Base-by-base conservation (phyloP, 2,329 filamentous ascomycete genomes). In the Ceratocystis papillata region DNA sequence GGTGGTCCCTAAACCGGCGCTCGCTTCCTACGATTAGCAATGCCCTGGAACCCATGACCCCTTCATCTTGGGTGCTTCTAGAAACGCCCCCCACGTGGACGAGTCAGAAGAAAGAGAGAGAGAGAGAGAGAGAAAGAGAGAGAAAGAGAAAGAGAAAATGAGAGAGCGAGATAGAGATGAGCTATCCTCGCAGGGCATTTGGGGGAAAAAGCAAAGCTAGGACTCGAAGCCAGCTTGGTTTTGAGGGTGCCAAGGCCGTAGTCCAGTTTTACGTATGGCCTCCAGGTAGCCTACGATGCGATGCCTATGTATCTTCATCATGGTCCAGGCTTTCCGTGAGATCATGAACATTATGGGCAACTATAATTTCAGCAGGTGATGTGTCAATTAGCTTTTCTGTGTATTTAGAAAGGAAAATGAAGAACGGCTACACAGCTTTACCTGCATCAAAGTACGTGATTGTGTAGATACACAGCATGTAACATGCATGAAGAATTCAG, bases 11-110 rank as follows among this genome's bases (percentile, higher is more conserved):
- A 41, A 41, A 12, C 37, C 10, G 10, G 37, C 10, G 48, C 48
- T 25, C 3, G 20, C 48, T n/a, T 25, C 48, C 48, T 53, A 53
- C 25, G 48, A 53, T 53, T 53, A 53, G 48, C 20, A 59, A 59
- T 30, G 1, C 53, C 53, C 37, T 59, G 53, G 28, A 59, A 59
- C 28, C 37, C 53, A 33, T 59, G 53, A 20, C 28, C 28, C 53
- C 53, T 59, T 59, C 53, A 59, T 59, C 53, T 33, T 17, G 28
- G n/a, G 25, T 33, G 12, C 22, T 59, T 59, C 53, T 59, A 59
- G 53, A 59, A 59, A 53, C 25, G 7, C 28, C 53, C 53, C 53
- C 53, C 53, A 59, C 53, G 28, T 59, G 53, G 53, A 37, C 30
- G 28, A 25, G 28, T 59, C 28, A 33, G 28, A 59, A 59, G 50